Evolutionary conservation across 768 basidiomycete species (phyloP), one percentile per base, ranked within the genome.

Genomic region (Mrakia hoshinonis): DNA sequence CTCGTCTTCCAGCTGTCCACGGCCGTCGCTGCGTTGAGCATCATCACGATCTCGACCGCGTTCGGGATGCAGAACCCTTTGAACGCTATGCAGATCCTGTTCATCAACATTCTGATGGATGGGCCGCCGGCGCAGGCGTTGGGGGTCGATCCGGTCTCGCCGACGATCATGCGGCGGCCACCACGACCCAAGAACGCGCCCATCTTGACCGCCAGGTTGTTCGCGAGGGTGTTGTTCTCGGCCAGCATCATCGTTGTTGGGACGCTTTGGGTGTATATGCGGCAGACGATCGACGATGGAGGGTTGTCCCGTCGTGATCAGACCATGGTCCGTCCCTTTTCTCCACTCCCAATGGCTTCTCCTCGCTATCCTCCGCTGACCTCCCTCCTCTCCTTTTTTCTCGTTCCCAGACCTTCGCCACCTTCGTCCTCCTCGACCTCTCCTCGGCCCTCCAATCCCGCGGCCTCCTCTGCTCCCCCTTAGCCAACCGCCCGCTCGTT

Each of bases 71-170:
- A 87, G 76, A 97, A 95, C 77, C 94, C 94, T 3, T 83, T 98
- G 74, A 98, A 98, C 76, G 88, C 94, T 4, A 97, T 97, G 93
- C 93, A 98, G 79, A 98, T 98, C 76, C 81, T 98, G n/a, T 98
- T 96, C 78, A 97, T 97, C 77, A 97, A 98, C 81, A 96, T 97
- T 78, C 85, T 98, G 61, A 98, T 98, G 94, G 95, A 98, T 74
- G 93, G 92, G 11, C 93, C 93, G 12, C 93, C 93, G 3, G 92
- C 91, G 77, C 93, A 96, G 79, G 93, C 92, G 67, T 83, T 98
- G 49, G 95, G 95, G 67, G 95, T 98, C 10, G 95, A 98, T 81
- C 95, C 95, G 15, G 91, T 95, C 24, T 92, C 96, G 79, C 89
- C 86, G 24, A 89, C 89, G 22, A 87, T 97, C 39, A 98, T 98